phyloP scores from a whole-genome alignment of 108 stramenopile genomes.

The Cyclotella baltica region DNA sequence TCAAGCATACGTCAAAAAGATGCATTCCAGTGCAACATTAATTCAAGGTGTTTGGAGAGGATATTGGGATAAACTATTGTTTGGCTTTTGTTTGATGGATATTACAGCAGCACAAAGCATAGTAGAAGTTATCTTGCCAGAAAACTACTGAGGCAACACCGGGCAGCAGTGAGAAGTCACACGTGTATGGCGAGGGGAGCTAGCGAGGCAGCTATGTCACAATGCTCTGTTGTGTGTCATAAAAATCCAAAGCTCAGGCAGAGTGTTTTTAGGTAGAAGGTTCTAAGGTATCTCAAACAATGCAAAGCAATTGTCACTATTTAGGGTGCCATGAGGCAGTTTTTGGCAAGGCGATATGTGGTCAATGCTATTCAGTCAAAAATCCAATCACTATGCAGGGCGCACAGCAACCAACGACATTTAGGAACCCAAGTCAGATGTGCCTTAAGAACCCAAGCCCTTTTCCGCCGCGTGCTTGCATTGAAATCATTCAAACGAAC shows the following conservation, averaged over 20 bases:
- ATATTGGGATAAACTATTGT: constrained; percentile 25
- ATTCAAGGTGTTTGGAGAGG: constrained; percentile 53
- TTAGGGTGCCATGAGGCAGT: not conserved
- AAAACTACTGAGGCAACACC: not conserved
- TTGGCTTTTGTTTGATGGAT: constrained; percentile 46
- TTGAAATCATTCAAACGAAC: not conserved
- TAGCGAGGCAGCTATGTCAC: not conserved
- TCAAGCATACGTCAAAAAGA: not conserved
- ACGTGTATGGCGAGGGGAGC: not conserved
- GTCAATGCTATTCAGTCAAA: too few species aligned
- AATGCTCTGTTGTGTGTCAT: not conserved
- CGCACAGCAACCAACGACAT: not conserved
- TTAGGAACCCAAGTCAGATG: not conserved
- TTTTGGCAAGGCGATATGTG: not conserved
- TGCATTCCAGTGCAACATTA: constrained; percentile 9
- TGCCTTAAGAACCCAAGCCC: constrained; percentile 32
- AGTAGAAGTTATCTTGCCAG: constrained; percentile 45
- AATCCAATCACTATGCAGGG: constrained; percentile 7
- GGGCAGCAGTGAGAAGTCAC: constrained; percentile 12
- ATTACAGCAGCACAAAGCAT: constrained; percentile 52
- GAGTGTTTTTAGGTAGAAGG: not conserved
- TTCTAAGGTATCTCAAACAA: not conserved
- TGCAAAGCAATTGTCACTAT: not conserved
- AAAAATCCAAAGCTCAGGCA: not conserved
- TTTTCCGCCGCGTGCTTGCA: constrained; percentile 16